These are phyloP conservation scores for Annona squamosa DNA, from an alignment of 164 flowering plant species.

Conservation along the genomic window DNA sequence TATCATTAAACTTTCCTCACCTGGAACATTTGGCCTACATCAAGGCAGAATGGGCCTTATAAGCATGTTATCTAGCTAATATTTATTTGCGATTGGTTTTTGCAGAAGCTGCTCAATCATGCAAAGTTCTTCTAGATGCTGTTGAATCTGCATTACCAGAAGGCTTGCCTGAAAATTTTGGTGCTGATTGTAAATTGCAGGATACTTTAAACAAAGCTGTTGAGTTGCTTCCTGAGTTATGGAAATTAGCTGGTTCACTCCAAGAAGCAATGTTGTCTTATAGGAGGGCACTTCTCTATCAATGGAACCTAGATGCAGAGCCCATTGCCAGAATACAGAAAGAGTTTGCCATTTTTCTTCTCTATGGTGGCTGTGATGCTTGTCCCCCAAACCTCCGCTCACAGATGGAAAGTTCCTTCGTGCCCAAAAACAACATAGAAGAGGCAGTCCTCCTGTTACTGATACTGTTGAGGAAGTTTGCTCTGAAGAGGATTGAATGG, in stretches of 20 bases:
- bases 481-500: slow-evolving; percentile 47
- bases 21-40: no score
- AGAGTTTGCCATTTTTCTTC: slow-evolving; percentile 76
- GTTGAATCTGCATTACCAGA: slow-evolving; percentile 78
- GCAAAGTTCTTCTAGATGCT: slow-evolving; percentile 74
- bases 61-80: slow-evolving; percentile 2
- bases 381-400: slow-evolving; percentile 72
- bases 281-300: slow-evolving; percentile 64
- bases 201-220: slow-evolving; percentile 70
- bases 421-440: slow-evolving; percentile 82
- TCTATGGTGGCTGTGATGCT: slow-evolving; percentile 80
- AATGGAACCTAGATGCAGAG: slow-evolving; percentile 73
- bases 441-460: slow-evolving; percentile 74
- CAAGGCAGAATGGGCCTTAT: not conserved
- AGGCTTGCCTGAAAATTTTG: slow-evolving; percentile 60
- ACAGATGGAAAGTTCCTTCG: slow-evolving; percentile 71
- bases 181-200: slow-evolving; percentile 57
- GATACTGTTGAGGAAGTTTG: slow-evolving; percentile 50
- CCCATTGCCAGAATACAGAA: slow-evolving; percentile 62
- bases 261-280: slow-evolving; percentile 66
- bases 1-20: no score
- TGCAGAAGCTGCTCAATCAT: slow-evolving; percentile 94
- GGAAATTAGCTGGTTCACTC: slow-evolving; percentile 54
- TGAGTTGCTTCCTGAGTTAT: slow-evolving; percentile 82
- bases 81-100: slow-evolving; percentile 22